These are phyloP conservation scores for Samsoniella hepiali DNA, from an alignment of 2,329 filamentous ascomycete species.

Conservation along the genomic window DNA sequence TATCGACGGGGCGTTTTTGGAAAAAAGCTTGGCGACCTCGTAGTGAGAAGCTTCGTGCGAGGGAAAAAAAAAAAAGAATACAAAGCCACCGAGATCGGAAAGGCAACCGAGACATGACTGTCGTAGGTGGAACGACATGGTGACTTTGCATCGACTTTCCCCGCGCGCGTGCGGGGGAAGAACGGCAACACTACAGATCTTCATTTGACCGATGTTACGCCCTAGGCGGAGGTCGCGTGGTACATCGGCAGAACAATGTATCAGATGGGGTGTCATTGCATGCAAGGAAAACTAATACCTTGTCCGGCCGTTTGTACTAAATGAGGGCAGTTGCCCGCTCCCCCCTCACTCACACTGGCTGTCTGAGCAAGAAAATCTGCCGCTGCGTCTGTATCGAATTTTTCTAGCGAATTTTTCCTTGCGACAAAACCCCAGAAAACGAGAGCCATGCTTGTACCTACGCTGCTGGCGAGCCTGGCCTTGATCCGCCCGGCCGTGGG, in stretches of 20 bases:
- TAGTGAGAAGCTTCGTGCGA: no score
- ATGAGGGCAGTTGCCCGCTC: slow-evolving; percentile 2
- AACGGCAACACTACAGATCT: neutral
- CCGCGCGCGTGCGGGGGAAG: neutral
- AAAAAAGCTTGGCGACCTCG: no score
- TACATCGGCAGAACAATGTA: neutral
- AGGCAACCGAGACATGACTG: no score
- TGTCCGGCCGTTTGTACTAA: neutral
- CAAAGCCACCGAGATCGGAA: no score
- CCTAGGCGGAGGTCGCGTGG: neutral
- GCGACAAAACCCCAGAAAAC: no score
- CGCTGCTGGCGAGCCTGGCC: neutral
- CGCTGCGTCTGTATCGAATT: neutral
- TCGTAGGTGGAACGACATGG: no score
- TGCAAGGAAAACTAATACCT: neutral
- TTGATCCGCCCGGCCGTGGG: neutral
- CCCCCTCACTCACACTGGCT: neutral
- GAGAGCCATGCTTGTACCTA: neutral
- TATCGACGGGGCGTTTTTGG: no score
- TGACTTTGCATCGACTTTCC: neutral
- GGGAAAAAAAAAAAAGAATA: no score
- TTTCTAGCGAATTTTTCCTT: neutral
- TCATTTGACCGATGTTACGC: slow-evolving; percentile 7
- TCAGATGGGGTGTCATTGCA: neutral
- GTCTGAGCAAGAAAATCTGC: neutral